Conservation (phyloP, 2,329 filamentous ascomycete species). For the Colletotrichum sp. region DNA sequence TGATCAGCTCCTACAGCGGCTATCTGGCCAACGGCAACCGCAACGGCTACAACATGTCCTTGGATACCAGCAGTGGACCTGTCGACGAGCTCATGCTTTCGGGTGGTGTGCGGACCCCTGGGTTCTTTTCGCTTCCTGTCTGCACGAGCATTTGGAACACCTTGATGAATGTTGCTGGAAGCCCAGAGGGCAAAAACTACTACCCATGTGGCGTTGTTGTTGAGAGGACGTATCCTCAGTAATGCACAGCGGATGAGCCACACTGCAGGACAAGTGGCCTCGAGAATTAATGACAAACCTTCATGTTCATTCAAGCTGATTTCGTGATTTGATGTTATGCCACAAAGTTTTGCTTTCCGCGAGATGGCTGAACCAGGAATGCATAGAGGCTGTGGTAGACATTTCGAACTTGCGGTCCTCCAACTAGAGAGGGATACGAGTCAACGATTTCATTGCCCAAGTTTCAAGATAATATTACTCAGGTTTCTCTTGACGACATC, state of each 20-base stretch:
- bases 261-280: not conserved
- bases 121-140: not conserved
- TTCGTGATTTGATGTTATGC: not conserved
- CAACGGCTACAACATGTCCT: not conserved
- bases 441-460: not conserved
- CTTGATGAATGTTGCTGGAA: not conserved
- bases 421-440: not conserved
- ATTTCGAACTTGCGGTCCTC: not conserved
- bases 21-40: not conserved
- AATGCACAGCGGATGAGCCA: not conserved
- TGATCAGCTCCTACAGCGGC: not conserved
- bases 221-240: not conserved
- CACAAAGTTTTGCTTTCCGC: not conserved
- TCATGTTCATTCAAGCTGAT: not conserved
- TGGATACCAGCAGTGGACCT: not conserved
- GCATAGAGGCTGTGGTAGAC: not conserved
- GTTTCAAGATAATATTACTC: too few relatives aligned
- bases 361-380: not conserved
- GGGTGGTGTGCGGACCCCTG: not conserved
- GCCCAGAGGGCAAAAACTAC: not conserved
- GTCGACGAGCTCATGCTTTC: not conserved
- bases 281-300: not conserved
- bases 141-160: conserved; percentile 11
- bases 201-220: not conserved
- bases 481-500: not conserved